phyloP scores from a whole-genome alignment of 192 early-diverging fungal genomes.

The Coemansia sp. region DNA sequence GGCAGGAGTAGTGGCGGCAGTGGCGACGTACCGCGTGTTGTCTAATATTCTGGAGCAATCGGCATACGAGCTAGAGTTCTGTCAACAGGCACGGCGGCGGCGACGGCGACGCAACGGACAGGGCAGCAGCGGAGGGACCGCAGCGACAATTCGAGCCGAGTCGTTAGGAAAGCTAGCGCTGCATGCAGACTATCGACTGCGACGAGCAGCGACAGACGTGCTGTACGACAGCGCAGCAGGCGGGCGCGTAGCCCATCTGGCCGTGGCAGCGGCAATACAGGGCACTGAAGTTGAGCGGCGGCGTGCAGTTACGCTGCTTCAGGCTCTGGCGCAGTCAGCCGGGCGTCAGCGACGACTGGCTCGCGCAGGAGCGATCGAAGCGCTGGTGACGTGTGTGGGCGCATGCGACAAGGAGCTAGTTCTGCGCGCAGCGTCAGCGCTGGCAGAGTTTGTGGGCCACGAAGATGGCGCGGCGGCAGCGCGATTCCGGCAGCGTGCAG shows the following conservation, averaged over 20 bases:
- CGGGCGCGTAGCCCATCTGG: constrained; percentile 12
- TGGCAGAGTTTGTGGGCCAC: constrained; percentile 28
- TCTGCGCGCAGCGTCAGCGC: constrained; percentile 14
- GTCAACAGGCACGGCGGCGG: background rate
- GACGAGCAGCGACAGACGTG: constrained; percentile 26
- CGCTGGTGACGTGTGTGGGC: constrained; percentile 23
- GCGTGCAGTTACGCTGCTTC: constrained; percentile 17
- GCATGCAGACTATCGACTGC: constrained; percentile 14
- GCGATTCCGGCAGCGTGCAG: constrained; percentile 17
- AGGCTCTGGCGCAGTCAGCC: constrained; percentile 23
- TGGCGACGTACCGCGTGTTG: constrained; percentile 29
- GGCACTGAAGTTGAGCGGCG: constrained; percentile 4
- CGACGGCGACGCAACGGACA: constrained; percentile 24
- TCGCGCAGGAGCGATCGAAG: constrained; percentile 16
- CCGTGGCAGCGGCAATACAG: constrained; percentile 9
- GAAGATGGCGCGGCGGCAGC: background rate
- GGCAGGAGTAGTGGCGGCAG: constrained; percentile 13
- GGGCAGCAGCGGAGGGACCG: background rate
- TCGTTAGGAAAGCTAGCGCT: constrained; percentile 25
- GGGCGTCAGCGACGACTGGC: constrained; percentile 9
- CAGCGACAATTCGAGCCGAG: constrained; percentile 4
- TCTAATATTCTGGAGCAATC: constrained; percentile 36
- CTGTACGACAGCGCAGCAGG: constrained; percentile 31
- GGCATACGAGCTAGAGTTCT: constrained; percentile 20
- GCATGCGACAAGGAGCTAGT: constrained; percentile 19